Conservation (phyloP, 1,284 basidiomycete species). For the Stereum hirsutum region DNA sequence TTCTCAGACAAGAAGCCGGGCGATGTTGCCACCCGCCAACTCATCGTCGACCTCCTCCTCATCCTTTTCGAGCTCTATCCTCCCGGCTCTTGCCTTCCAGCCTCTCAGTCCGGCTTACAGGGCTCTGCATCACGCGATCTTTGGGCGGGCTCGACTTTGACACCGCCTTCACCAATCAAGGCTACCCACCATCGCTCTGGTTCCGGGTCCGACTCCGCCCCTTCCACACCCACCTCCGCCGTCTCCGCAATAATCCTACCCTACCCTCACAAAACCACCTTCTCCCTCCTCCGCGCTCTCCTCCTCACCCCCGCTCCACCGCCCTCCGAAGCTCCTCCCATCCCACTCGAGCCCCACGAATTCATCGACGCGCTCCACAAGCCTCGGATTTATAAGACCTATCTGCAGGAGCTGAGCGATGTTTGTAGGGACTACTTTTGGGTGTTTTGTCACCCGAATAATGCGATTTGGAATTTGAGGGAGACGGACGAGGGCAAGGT, state of each 20-base stretch:
- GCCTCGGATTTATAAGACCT: constrained; percentile 84
- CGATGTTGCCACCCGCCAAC: constrained; percentile 81
- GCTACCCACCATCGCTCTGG: constrained; percentile 10
- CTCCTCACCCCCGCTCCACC: constrained; percentile 71
- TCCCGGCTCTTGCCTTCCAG: too few species aligned
- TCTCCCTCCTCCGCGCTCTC: constrained; percentile 60
- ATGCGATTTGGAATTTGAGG: constrained; percentile 78
- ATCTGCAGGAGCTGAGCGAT: constrained; percentile 83
- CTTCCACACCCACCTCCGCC: too few species aligned
- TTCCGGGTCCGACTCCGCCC: constrained; percentile 18
- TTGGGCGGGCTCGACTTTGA: constrained; percentile 43
- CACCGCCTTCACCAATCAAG: too few species aligned
- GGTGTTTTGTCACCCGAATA: constrained; percentile 96
- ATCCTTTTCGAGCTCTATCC: constrained; percentile 83
- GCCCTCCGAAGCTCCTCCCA: constrained; percentile 54
- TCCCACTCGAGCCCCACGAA: constrained; percentile 68
- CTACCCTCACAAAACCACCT: constrained; percentile 60
- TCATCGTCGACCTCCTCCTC: constrained; percentile 82
- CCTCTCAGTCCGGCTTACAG: constrained; percentile 43
- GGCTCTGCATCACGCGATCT: constrained; percentile 35
- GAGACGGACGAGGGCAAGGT: constrained; percentile 80
- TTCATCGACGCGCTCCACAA: constrained; percentile 84
- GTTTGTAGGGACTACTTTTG: constrained; percentile 96
- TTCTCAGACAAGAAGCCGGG: constrained; percentile 98
- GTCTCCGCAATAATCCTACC: constrained; percentile 56